Conservation (phyloP, 2,329 filamentous ascomycete genomes). For the Penicillium thymicola region DNA sequence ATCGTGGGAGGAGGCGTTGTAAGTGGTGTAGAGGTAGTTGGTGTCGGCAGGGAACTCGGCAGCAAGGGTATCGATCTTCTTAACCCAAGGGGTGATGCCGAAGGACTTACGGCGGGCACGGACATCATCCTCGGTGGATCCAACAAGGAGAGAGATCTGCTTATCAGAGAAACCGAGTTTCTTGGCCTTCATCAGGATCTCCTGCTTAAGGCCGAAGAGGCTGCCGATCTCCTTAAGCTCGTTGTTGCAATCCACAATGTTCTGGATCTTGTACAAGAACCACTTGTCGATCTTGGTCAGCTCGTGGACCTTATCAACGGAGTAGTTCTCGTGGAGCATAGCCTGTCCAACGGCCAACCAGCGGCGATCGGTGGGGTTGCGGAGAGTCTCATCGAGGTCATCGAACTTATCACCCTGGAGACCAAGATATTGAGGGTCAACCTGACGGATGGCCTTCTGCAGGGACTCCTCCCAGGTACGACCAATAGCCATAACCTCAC, state of each 20-base stretch:
- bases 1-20: slow-evolving; percentile 92
- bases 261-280: slow-evolving; percentile 98
- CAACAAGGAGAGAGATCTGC: slow-evolving; percentile 85
- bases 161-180: slow-evolving; percentile 96
- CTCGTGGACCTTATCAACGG: slow-evolving; percentile 86
- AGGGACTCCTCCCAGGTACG: slow-evolving; percentile 98
- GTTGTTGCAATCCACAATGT: slow-evolving; percentile 86
- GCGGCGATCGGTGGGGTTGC: slow-evolving; percentile 91
- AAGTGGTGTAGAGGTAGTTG: slow-evolving; percentile 96
- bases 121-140: slow-evolving; percentile 83
- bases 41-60: slow-evolving; percentile 94
- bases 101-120: slow-evolving; percentile 80
- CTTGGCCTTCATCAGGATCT: slow-evolving; percentile 86
- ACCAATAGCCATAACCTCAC: slow-evolving; percentile 98
- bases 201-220: slow-evolving; percentile 80
- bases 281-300: slow-evolving; percentile 99
- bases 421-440: slow-evolving; percentile 86
- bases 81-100: slow-evolving; percentile 90
- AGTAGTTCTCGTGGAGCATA: slow-evolving; percentile 95
- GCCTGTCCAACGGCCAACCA: slow-evolving; percentile 98
- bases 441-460: slow-evolving; percentile 97
- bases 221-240: slow-evolving; percentile 82
- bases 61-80: slow-evolving; percentile 96
- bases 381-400: slow-evolving; percentile 81
- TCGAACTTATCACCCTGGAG: slow-evolving; percentile 96